Evolutionary conservation across 495 filamentous ascomycete genomes (phyloP).

Genomic region (Rostrohypoxylon terebratum): DNA sequence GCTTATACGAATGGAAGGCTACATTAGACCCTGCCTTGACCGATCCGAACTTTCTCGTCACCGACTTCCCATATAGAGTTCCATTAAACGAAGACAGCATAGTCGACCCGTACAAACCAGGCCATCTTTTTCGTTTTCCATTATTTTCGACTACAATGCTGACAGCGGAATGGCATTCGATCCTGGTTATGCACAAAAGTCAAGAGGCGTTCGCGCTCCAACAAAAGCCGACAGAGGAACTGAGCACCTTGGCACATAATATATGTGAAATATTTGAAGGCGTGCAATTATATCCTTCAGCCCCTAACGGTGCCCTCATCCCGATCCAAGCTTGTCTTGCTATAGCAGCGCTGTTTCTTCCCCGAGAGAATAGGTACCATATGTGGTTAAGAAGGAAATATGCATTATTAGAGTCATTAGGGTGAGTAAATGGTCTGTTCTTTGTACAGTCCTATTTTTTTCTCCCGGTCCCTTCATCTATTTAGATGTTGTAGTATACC

Average conservation of each 20-base stretch:
- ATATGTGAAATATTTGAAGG: conserved; percentile 82
- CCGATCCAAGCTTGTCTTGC: conserved; percentile 80
- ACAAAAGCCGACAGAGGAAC: conserved; percentile 55
- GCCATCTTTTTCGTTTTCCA: conserved; percentile 72
- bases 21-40: conserved; percentile 69
- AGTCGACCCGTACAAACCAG: conserved; percentile 76
- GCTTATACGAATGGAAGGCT: conserved; percentile 66
- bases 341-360: conserved; percentile 82
- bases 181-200: conserved; percentile 83
- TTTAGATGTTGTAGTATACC: background rate
- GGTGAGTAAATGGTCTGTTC: conserved; percentile 68
- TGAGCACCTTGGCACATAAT: conserved; percentile 71
- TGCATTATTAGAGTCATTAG: conserved; percentile 79
- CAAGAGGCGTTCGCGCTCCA: conserved; percentile 64
- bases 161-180: conserved; percentile 80
- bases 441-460: background rate
- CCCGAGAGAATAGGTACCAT: conserved; percentile 75
- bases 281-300: conserved; percentile 77
- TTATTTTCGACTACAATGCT: conserved; percentile 78
- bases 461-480: background rate
- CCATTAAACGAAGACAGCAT: conserved; percentile 71
- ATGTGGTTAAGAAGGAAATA: conserved; percentile 87
- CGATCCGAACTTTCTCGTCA: conserved; percentile 68
- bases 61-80: conserved; percentile 64
- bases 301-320: conserved; percentile 74